Evolutionary conservation across 768 basidiomycete genomes (phyloP).

Genomic region (Crassisporium funariophilum): DNA sequence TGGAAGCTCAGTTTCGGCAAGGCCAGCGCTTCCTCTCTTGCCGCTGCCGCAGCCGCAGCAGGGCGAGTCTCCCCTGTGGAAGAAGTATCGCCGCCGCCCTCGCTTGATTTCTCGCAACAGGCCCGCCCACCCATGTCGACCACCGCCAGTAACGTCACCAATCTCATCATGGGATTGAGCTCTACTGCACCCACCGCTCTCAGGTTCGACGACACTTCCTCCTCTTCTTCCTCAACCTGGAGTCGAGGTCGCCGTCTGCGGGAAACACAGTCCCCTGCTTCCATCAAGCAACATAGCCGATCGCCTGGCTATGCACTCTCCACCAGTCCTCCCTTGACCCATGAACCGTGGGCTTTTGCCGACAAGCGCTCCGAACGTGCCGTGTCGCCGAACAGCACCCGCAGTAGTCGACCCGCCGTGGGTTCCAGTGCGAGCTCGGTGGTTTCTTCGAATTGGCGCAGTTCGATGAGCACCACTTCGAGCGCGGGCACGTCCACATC

Average conservation of each 20-base stretch:
- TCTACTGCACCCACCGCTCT: slow-evolving; percentile 40
- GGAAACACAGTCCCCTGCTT: slow-evolving; percentile 12
- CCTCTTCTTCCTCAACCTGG: slow-evolving; percentile 49
- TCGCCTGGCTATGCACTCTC: slow-evolving; percentile 32
- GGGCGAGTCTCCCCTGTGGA: slow-evolving; percentile 43
- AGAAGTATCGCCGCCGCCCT: slow-evolving; percentile 35
- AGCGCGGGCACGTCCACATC: slow-evolving; percentile 71
- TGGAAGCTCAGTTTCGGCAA: slow-evolving; percentile 82
- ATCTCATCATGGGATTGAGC: slow-evolving; percentile 70
- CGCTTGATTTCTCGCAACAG: slow-evolving; percentile 29
- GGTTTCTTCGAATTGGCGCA: slow-evolving; percentile 76
- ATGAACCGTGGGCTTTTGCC: slow-evolving; percentile 36
- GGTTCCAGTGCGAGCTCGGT: slow-evolving; percentile 65
- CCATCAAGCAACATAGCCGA: slow-evolving; percentile 24
- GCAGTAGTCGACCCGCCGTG: slow-evolving; percentile 48
- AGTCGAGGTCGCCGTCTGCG: slow-evolving; percentile 48
- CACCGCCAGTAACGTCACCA: slow-evolving; percentile 79
- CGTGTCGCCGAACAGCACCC: slow-evolving; percentile 61
- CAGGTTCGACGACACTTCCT: slow-evolving; percentile 39
- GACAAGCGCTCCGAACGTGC: slow-evolving; percentile 44
- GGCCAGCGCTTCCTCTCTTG: slow-evolving; percentile 40
- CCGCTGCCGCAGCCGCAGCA: slow-evolving; percentile 24
- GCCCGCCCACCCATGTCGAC: slow-evolving; percentile 53
- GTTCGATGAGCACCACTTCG: slow-evolving; percentile 68
- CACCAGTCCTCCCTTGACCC: slow-evolving; percentile 22